Base-by-base conservation (phyloP, 2,329 filamentous ascomycete species). In the Curvularia hawaiiensis region DNA sequence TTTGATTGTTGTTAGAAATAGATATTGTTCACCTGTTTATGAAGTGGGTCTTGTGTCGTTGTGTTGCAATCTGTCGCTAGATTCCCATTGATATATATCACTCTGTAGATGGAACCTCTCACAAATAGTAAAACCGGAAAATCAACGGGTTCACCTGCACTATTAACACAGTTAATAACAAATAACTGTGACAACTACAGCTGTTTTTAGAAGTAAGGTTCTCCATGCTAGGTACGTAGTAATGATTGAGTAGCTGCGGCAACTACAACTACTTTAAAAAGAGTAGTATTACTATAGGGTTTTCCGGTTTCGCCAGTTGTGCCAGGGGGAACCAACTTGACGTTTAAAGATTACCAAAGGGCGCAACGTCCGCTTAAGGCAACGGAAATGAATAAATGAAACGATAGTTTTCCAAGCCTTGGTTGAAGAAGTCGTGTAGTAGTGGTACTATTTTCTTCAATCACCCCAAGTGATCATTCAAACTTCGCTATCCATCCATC, bases 401-500 rank as follows among this genome's bases (percentile, higher is more conserved):
- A 22, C 12, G 9, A 14, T 20, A 22, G 3, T 18, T 2, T 38
- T 9, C 8, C 35, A 18, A 38, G 18, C 30, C 30, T 31, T 31
- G 9, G 26, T 28, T 31, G 11, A 31, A 31, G 30, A 31, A 31
- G 30, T 9, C 35, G 10, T 9, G n/a, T 38, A 4, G 16, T 18
- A n/a, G 3, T 18, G 35, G 35, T 16, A 38, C 16, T 5, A 2
- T 38, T 6, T 7, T 16, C 35, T 38, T 38, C 35, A 8, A 35
- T 16, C 14, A 9, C 35, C 35, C 9, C 35, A 10, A 10, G 3
- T 46, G 11, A 16, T 51, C 16, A 78, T 51, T 75, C 70, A 41
- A 79, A 60, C 39, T 56, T 70, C 6, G 80, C 73, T n/a, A 79
- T 60, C 79, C 79, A 80, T 6, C 77, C 78, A 71, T 80, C 78